Base-by-base conservation (phyloP, 805 yeast genomes). In the Metschnikowia cerradonensis region DNA sequence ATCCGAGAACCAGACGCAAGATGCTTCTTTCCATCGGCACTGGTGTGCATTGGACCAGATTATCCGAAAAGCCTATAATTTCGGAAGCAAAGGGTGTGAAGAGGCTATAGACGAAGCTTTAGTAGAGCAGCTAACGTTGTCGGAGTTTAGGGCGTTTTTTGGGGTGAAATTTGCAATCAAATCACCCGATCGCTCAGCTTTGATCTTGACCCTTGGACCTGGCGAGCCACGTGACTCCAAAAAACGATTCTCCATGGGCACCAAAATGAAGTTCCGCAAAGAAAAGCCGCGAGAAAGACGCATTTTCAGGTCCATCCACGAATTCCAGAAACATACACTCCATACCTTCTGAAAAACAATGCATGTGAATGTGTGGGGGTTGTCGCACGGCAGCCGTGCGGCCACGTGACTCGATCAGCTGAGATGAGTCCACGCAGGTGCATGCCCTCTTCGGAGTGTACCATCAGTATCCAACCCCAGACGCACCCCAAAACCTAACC, bases 1-100 rank as follows among this genome's bases (percentile, higher is more conserved):
- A 10, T 70, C 75, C 37, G 63, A 65, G 47, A 61, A 56, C 50
- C 50, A 54, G 4, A 34, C 43, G 0, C 52, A 52, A 11, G 60
- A 60, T 15, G 57, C 57, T 6, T 38, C 15, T 8, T 60, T 59
- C 44, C 47, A 41, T 20, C 42, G 41, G 2, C 91, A 86, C 62
- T 74, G 71, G 51, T 67, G 66, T 31, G 56, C 64, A 36, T 76
- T 81, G 77, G 82, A 78, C 48, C 78, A 78, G 50, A 81, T 84
- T 2, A 55, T 72, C 3, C 74, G 70, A 37, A 65, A 67, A 45
- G 70, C 74, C 2, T 79, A 74, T 53, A 55, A 67, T 23, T 81
- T 80, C 56, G 59, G 68, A 0, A 65, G 66, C 10, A 57, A 55
- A 30, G 48, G 53, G 5, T 67, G 69, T 37, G 62, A 67, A 4